Evolutionary conservation across 2,329 filamentous ascomycete species (phyloP).

Genomic region (Berkeleyomyces basicola): DNA sequence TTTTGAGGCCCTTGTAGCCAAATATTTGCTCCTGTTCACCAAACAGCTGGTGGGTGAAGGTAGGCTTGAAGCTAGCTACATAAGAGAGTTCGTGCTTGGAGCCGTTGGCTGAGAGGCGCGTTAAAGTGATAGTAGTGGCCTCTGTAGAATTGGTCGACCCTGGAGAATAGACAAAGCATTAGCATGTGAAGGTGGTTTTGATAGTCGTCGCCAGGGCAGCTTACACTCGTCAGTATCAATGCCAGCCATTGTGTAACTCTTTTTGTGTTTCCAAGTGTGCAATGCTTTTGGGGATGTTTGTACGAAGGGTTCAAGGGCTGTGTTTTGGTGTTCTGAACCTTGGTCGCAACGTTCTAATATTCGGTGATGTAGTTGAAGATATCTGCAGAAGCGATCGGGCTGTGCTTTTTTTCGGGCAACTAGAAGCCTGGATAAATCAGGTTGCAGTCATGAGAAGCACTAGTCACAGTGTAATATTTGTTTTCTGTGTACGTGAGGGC

Average conservation of each 20-base stretch:
- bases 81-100: slow-evolving; percentile 35
- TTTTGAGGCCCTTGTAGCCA: slow-evolving; percentile 67
- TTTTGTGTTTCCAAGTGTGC: not conserved
- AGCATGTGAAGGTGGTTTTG: slow-evolving; percentile 11
- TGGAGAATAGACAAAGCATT: slow-evolving; percentile 18
- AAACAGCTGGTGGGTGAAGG: slow-evolving; percentile 83
- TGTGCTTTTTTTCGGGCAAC: no score
- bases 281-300: no score
- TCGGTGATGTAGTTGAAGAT: no score
- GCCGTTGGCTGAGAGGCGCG: slow-evolving; percentile 31
- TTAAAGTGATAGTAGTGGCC: slow-evolving; percentile 44
- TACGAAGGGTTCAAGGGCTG: no score
- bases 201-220: not conserved
- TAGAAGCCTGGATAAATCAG: no score
- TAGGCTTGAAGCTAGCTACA: slow-evolving; percentile 51
- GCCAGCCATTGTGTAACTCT: not conserved
- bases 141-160: slow-evolving; percentile 46
- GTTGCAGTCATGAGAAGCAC: no score
- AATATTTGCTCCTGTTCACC: slow-evolving; percentile 86
- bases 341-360: no score
- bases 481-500: no score
- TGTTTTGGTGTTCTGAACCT: no score
- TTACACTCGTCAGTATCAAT: slow-evolving; percentile 7
- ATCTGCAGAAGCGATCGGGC: no score
- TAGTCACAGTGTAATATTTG: no score